Conservation (phyloP, 2,329 filamentous ascomycete genomes). For the Raffaelea arxii region DNA sequence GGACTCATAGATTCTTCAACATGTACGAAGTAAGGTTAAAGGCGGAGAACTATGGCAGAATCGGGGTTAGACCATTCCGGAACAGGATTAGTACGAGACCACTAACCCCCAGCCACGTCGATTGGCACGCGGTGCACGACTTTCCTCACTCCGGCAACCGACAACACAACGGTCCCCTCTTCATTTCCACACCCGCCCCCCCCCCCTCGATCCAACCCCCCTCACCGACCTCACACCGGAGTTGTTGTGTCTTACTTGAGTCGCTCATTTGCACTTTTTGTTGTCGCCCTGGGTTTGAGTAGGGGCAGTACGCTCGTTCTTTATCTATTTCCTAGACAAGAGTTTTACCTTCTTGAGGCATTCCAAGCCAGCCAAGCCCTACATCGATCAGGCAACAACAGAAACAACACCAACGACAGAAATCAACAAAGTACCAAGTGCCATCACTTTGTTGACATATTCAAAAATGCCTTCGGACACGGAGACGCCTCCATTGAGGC, state of each 20-base stretch:
- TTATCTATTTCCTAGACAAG: too few species aligned
- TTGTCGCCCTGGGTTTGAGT: too few species aligned
- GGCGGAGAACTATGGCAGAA: background rate
- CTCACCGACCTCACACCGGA: background rate
- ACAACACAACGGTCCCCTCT: background rate
- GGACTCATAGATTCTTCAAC: too few species aligned
- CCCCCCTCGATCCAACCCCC: background rate
- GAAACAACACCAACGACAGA: background rate
- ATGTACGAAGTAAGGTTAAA: too few species aligned
- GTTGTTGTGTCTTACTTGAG: background rate
- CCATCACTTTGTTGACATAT: background rate
- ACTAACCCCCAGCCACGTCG: background rate
- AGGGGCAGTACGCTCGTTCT: background rate
- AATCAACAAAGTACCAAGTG: background rate
- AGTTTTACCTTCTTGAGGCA: too few species aligned
- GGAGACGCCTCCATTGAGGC: constrained; percentile 22
- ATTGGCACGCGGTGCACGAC: background rate
- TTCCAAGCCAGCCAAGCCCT: background rate
- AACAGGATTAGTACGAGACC: too few species aligned
- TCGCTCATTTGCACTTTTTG: too few species aligned
- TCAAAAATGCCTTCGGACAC: constrained; percentile 25
- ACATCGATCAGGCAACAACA: background rate
- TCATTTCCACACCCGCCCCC: background rate
- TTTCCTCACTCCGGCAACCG: constrained; percentile 5
- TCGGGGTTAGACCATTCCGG: too few species aligned